Percentiles rank a stretch among this genome's conserved stretches.
phyloP scores from a whole-genome alignment of 768 basidiomycete genomes.

The Heimioporus sp. region DNA sequence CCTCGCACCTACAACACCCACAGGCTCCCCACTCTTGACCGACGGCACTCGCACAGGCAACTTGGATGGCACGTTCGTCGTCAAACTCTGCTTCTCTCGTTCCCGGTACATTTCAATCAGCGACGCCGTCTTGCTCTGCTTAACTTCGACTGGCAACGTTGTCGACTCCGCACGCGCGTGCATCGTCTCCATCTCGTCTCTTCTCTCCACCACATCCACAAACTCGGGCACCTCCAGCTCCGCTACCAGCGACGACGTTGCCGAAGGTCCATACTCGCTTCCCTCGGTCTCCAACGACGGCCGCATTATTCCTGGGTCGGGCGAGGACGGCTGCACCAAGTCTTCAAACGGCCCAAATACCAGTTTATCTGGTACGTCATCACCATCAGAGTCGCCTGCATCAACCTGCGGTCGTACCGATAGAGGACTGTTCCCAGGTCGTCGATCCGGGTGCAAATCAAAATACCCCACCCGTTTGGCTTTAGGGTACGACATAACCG shows the following conservation, averaged over 20 bases:
- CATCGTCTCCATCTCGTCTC: conserved; percentile 23
- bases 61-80: conserved; percentile 23
- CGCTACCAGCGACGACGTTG: conserved; percentile 22
- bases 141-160: conserved; percentile 19
- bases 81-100: conserved; percentile 45
- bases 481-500: conserved; percentile 35
- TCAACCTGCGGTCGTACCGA: conserved; percentile 26
- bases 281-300: conserved; percentile 33
- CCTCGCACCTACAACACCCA: background rate
- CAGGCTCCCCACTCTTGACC: conserved; percentile 6
- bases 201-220: conserved; percentile 16
- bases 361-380: conserved; percentile 34
- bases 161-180: conserved; percentile 28
- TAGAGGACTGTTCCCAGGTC: conserved; percentile 32
- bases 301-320: conserved; percentile 23
- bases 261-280: conserved; percentile 33
- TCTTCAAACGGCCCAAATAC: conserved; percentile 30
- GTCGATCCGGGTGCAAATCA: conserved; percentile 74
- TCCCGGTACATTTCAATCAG: conserved; percentile 88
- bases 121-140: conserved; percentile 64
- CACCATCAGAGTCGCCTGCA: conserved; percentile 34
- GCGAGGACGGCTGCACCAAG: conserved; percentile 8
- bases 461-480: conserved; percentile 62
- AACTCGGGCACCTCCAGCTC: conserved; percentile 33
- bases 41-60: conserved; percentile 34